Evolutionary conservation across 2,329 filamentous ascomycete genomes (phyloP), one percentile per base, ranked within the genome.

Genomic region (Thielaviopsis ethacetica): DNA sequence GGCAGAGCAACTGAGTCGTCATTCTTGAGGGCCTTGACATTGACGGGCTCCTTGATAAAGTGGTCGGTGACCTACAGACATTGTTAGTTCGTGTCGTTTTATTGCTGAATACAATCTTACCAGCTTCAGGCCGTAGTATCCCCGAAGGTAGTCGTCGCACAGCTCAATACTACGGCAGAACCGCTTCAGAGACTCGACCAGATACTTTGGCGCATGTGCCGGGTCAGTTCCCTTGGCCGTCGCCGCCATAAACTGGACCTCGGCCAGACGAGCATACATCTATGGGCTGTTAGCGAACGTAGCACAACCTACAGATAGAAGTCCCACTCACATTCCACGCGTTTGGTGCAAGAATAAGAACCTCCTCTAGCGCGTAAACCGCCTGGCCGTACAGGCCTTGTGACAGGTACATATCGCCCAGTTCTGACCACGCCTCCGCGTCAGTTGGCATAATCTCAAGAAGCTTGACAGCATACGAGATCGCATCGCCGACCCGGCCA

Each of bases 91-190:
- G 2, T 6, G 15, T 24, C 19, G 12, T 10, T 34, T 9, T 34
- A 34, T 44, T 34, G 19, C 15, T 15, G 13, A 19, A 13, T 24
- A 3, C 15, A 24, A 34, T 21, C 79, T 66, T 71, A 90, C 85
- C 70, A 91, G 70, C 69, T 91, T 93, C 61, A 98, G 74, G 6
- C 93, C 93, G 70, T 95, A 97, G 69, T 90, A 95, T 1, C 91
- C 93, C 62, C 93, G 83, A 62, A 97, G 71, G 68, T 96, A 97
- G 68, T 90, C 84, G 65, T 96, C 88, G 67, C 93, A 97, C 57
- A 98, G 79, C 72, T 98, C 93, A 63, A 97, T 82, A 67, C 90
- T 93, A 65, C 93, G 82, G 68, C 86, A 88, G 71, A 95, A 97
- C 63, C 91, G 82, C 68, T 89, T 87, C 58, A 95, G 71, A 5